Conservation (phyloP, 2,329 filamentous ascomycete species). For the Scytalidium sp. region DNA sequence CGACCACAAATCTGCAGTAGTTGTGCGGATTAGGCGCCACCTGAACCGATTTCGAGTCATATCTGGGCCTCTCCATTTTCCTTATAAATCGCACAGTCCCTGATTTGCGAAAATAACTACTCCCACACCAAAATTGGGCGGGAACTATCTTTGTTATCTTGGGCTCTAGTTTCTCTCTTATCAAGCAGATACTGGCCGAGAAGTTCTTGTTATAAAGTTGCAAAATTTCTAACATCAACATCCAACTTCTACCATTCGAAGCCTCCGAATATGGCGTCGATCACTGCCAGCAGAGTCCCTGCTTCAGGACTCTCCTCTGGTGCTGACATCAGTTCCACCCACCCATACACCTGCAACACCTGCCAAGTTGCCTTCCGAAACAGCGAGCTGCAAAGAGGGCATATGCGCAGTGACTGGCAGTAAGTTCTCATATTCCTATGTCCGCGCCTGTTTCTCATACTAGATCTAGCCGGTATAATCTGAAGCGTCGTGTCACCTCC, state of each 20-base stretch:
- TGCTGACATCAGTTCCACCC: conserved; percentile 45
- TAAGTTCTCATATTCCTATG: conserved; percentile 47
- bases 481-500: conserved; percentile 89
- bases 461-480: conserved; percentile 75
- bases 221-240: neutral
- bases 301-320: conserved; percentile 13
- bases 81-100: neutral
- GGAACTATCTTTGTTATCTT: neutral
- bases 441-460: conserved; percentile 14
- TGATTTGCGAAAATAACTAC: neutral
- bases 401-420: conserved; percentile 99
- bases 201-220: neutral
- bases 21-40: neutral
- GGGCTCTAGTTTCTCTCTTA: neutral
- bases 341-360: conserved; percentile 97
- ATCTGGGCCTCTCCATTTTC: neutral
- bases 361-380: conserved; percentile 96
- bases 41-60: neutral
- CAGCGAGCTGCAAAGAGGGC: conserved; percentile 85
- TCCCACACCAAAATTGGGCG: neutral
- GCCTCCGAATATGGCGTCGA: conserved; percentile 44
- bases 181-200: conserved; percentile 1
- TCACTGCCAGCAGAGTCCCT: conserved; percentile 34
- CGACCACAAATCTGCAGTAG: neutral
- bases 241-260: neutral